Evolutionary conservation across 2,329 filamentous ascomycete genomes (phyloP).

Genomic region (Fusarium sp.): DNA sequence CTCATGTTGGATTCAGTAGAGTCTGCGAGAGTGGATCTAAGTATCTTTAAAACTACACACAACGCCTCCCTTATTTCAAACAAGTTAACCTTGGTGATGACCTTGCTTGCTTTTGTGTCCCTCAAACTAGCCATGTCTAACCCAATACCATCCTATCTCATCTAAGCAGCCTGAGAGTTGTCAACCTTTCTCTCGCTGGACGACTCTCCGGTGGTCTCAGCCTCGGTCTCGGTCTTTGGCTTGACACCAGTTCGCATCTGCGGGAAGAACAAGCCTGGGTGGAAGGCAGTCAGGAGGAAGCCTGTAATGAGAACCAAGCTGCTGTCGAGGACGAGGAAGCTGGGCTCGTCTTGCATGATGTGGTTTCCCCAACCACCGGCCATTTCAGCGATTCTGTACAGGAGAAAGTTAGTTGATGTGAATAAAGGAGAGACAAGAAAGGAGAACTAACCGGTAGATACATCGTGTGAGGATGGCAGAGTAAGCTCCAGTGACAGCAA

Average conservation of each 20-base stretch:
- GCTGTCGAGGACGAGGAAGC: conserved; percentile 72
- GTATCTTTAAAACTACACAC: background rate
- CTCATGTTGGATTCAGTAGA: conserved; percentile 22
- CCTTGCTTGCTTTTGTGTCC: background rate
- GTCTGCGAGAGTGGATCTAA: conserved; percentile 30
- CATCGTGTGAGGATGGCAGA: conserved; percentile 65
- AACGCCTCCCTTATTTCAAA: conserved; percentile 18
- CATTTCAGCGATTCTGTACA: conserved; percentile 72
- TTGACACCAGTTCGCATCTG: conserved; percentile 61
- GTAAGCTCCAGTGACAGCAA: conserved; percentile 63
- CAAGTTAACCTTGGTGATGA: background rate
- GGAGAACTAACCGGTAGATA: conserved; percentile 65
- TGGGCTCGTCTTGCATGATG: conserved; percentile 75
- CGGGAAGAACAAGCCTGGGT: conserved; percentile 70
- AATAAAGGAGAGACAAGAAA: background rate
- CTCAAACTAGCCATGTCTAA: background rate
- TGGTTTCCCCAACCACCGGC: conserved; percentile 74
- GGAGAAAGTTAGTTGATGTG: conserved; percentile 28
- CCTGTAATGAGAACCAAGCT: conserved; percentile 67
- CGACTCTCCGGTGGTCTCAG: conserved; percentile 47
- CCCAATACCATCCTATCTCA: background rate
- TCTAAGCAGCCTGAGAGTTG: conserved; percentile 30
- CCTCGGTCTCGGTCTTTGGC: conserved; percentile 42
- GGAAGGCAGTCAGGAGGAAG: conserved; percentile 66
- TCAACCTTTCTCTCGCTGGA: conserved; percentile 48